Conservation (phyloP, 2,329 filamentous ascomycete species). For the Meredithiella fracta region DNA sequence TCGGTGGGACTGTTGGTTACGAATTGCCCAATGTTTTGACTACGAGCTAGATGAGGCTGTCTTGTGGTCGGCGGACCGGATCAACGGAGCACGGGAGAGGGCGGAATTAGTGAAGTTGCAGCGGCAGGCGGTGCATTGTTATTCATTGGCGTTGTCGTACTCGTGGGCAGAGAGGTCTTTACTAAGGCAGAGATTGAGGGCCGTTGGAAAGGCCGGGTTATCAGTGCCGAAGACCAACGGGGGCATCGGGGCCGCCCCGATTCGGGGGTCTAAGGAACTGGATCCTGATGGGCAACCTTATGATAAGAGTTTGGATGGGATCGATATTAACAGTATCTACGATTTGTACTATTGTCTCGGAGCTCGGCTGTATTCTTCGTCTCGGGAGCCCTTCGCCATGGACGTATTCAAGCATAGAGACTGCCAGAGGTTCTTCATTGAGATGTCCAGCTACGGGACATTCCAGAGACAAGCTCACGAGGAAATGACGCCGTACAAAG, state of each 20-base stretch:
- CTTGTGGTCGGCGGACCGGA: constrained; percentile 77
- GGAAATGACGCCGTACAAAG: constrained; percentile 42
- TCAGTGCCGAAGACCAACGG: neutral
- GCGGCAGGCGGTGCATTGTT: constrained; percentile 68
- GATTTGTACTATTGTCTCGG: constrained; percentile 45
- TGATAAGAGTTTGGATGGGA: constrained; percentile 2
- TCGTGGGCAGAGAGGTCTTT: constrained; percentile 24
- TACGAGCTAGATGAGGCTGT: constrained; percentile 76
- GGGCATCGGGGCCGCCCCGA: neutral
- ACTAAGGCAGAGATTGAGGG: constrained; percentile 1
- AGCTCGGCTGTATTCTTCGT: constrained; percentile 45
- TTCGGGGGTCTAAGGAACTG: no score
- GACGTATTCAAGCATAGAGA: constrained; percentile 42
- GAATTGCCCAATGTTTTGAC: constrained; percentile 73
- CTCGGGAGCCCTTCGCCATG: constrained; percentile 46
- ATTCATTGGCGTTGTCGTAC: constrained; percentile 43
- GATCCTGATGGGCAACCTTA: neutral
- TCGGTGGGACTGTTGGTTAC: constrained; percentile 82
- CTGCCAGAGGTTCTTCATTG: constrained; percentile 40
- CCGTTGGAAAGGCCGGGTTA: neutral
- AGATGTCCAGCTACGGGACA: constrained; percentile 32
- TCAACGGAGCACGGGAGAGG: constrained; percentile 52
- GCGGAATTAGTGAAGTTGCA: constrained; percentile 59
- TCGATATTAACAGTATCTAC: constrained; percentile 23
- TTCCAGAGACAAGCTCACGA: constrained; percentile 36